Evolutionary conservation across 2,329 filamentous ascomycete species (phyloP).

Genomic region (Cordyceps fumosorosea): DNA sequence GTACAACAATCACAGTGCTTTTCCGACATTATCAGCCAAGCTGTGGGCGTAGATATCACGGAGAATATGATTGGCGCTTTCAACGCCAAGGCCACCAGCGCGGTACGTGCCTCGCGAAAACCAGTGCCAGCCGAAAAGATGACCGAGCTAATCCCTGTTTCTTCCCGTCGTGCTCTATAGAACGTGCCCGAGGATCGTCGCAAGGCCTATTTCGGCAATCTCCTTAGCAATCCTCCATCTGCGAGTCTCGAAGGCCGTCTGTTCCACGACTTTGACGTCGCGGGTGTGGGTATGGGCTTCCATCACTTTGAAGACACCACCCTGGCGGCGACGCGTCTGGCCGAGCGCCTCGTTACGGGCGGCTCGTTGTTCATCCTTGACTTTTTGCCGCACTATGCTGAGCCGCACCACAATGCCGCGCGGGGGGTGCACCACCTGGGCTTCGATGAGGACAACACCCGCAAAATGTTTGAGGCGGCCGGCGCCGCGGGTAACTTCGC

Average conservation of each 20-base stretch:
- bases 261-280: slow-evolving; percentile 65
- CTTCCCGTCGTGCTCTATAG: slow-evolving; percentile 21
- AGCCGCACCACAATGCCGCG: slow-evolving; percentile 18
- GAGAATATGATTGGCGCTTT: slow-evolving; percentile 63
- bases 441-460: slow-evolving; percentile 55
- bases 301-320: slow-evolving; percentile 63
- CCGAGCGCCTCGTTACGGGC: slow-evolving; percentile 54
- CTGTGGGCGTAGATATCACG: slow-evolving; percentile 63
- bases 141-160: not conserved
- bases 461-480: slow-evolving; percentile 55
- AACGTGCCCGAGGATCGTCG: slow-evolving; percentile 47
- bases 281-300: slow-evolving; percentile 55
- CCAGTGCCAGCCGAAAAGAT: not conserved
- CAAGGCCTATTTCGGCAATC: slow-evolving; percentile 51
- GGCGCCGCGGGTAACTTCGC: slow-evolving; percentile 52
- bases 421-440: slow-evolving; percentile 59
- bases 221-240: slow-evolving; percentile 45
- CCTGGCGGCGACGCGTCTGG: slow-evolving; percentile 52
- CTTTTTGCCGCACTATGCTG: slow-evolving; percentile 49
- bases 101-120: slow-evolving; percentile 30
- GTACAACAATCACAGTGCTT: slow-evolving; percentile 15
- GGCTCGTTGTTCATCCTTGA: slow-evolving; percentile 64
- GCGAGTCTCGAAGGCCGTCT: slow-evolving; percentile 50
- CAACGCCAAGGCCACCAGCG: slow-evolving; percentile 52
- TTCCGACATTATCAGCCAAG: slow-evolving; percentile 37